Evolutionary conservation across 768 basidiomycete genomes (phyloP), one percentile per base, ranked within the genome.

Genomic region (Amanita inopinata): DNA sequence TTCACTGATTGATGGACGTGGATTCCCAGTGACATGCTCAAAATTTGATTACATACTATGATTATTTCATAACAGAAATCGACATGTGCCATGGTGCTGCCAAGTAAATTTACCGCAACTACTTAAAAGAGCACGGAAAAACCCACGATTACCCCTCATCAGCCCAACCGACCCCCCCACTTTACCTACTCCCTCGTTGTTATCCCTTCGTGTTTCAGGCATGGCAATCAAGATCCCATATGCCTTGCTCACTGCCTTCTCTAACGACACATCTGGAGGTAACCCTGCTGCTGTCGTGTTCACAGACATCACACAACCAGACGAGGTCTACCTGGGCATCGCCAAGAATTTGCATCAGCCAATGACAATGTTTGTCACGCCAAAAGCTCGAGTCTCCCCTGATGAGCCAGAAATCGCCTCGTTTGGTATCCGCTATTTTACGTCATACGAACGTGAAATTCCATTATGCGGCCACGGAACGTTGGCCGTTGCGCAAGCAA

Each of bases 321-420:
- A 48, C 0, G 59, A 60, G 5, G 51, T 49, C 5, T 56, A 70
- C 9, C 50, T 49, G 36, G 52, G 55, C 12, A 61, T 71, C 17
- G 60, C 71, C 2, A 53, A 51, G 38, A 71, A 69, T 43, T 57
- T 76, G 22, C 66, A 67, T 43, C 71, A 74, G 43, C 71, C 72
- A 6, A 63, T 71, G 38, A 55, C 56, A 1, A 47, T 58, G 1
- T 63, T 69, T 44, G 47, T 73, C 8, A 56, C 58, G 5, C 52
- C 60, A 23, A 27, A 41, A 15, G 25, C 9, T 11, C 5, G 22
- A 11, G 9, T 12, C 30, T 10, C 9, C 18, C 2, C 18, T 20
- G 9, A 25, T 6, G 17, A 5, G 4, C 22, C 25, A n/a, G 27
- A 14, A 11, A 49, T 59, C 4, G 56, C 55, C 1, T 52, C 56